These are phyloP conservation scores for Psidium friedrichsthalianum DNA, from an alignment of 345 rosid genomes.

Conservation along the genomic window DNA sequence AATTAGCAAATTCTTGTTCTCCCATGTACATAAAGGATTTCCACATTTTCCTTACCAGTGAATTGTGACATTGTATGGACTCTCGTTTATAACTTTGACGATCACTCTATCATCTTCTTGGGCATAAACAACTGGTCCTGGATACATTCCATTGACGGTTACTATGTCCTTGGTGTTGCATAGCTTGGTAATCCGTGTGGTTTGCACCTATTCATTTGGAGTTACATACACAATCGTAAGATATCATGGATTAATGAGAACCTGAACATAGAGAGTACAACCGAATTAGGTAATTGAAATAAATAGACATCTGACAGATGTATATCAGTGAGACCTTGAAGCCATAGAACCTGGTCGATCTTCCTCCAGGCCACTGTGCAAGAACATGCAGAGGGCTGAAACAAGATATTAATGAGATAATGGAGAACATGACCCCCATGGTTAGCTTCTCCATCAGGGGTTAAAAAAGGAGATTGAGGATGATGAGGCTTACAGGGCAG, in stretches of 20 bases:
- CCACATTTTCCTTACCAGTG: slow-evolving; percentile 40
- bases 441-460: slow-evolving; percentile 23
- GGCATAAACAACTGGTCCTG: slow-evolving; percentile 68
- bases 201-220: slow-evolving; percentile 34
- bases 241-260: background rate
- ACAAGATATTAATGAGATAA: slow-evolving; percentile 18
- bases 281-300: background rate
- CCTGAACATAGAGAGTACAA: background rate
- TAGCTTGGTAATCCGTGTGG: slow-evolving; percentile 40
- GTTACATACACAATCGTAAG: background rate
- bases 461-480: background rate
- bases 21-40: background rate
- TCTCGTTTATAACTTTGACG: slow-evolving; percentile 55
- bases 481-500: background rate
- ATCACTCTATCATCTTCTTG: slow-evolving; percentile 65
- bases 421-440: slow-evolving; percentile 10
- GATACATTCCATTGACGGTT: slow-evolving; percentile 53
- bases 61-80: slow-evolving; percentile 68
- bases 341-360: slow-evolving; percentile 59
- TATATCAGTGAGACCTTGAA: slow-evolving; percentile 37
- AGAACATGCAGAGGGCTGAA: slow-evolving; percentile 16
- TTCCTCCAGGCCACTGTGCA: slow-evolving; percentile 22
- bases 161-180: slow-evolving; percentile 59
- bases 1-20: background rate
- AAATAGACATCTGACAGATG: background rate